A percentile compares a stretch with the other conserved stretches of the same genome.
Evolutionary conservation across 73 alveolate species (phyloP).

Genomic region (Paramecium octaurelia): DNA sequence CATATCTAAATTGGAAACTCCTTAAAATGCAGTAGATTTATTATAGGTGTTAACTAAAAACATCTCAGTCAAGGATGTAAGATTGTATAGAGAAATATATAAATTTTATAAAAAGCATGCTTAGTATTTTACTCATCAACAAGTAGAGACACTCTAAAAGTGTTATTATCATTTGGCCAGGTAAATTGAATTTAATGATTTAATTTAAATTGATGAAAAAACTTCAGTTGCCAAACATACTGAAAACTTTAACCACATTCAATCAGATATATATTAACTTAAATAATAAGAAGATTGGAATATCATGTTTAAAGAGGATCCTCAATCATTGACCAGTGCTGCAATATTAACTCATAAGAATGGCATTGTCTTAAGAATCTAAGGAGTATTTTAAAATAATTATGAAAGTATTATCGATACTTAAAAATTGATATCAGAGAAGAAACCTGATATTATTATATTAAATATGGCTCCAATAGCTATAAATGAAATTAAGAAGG

Average conservation of each 20-base stretch:
- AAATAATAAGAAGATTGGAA: not conserved
- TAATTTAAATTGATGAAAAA: not conserved
- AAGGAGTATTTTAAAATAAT: not conserved
- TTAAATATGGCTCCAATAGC: slow-evolving; percentile 1
- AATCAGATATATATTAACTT: not conserved
- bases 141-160: not conserved
- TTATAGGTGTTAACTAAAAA: not conserved
- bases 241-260: not conserved
- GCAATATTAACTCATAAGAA: not conserved
- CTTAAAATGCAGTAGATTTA: not conserved
- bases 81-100: not conserved
- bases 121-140: not conserved
- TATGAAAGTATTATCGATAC: not conserved
- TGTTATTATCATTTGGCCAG: not conserved
- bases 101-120: slow-evolving; percentile 11
- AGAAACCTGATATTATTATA: not conserved
- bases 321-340: not conserved
- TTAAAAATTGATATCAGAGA: not conserved
- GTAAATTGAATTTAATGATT: not conserved
- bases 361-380: not conserved
- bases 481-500: not conserved
- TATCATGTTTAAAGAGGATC: not conserved
- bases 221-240: not conserved
- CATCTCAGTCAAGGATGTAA: not conserved
- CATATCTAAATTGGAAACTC: not conserved